These are phyloP conservation scores for Leucaena leucocephala DNA, from an alignment of 306 rosid genomes.

Conservation along the genomic window DNA sequence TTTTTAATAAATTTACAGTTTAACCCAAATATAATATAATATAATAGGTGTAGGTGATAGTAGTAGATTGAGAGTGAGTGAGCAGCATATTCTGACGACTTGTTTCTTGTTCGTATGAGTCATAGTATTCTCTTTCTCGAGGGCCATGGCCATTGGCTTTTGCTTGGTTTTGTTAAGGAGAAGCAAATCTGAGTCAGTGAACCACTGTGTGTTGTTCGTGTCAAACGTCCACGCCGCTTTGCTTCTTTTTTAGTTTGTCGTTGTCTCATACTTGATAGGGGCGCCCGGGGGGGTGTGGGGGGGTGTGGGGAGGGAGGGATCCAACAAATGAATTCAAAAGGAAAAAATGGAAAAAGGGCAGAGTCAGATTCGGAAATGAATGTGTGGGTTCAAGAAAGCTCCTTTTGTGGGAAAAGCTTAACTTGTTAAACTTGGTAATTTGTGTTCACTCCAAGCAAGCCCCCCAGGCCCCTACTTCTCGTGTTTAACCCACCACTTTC, in stretches of 20 bases:
- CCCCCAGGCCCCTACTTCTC: background rate
- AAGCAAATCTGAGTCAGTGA: constrained; percentile 73
- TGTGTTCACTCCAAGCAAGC: constrained; percentile 71
- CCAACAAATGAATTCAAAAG: background rate
- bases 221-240: constrained; percentile 37
- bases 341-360: constrained; percentile 35
- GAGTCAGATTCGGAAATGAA: constrained; percentile 54
- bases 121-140: constrained; percentile 57
- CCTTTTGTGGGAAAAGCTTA: constrained; percentile 56
- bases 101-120: constrained; percentile 50
- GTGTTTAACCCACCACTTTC: no score
- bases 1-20: no score
- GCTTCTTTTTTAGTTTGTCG: no score
- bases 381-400: constrained; percentile 66
- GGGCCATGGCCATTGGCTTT: constrained; percentile 36
- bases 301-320: no score
- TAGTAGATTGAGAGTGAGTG: background rate
- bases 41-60: no score
- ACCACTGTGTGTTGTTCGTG: constrained; percentile 66
- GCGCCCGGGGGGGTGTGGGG: no score
- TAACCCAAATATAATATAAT: no score
- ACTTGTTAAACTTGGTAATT: constrained; percentile 47
- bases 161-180: constrained; percentile 66
- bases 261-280: no score
- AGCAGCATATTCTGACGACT: constrained; percentile 42